These are phyloP conservation scores for Wickerhamiella siamensis DNA, from an alignment of 805 yeast species.

Conservation along the genomic window DNA sequence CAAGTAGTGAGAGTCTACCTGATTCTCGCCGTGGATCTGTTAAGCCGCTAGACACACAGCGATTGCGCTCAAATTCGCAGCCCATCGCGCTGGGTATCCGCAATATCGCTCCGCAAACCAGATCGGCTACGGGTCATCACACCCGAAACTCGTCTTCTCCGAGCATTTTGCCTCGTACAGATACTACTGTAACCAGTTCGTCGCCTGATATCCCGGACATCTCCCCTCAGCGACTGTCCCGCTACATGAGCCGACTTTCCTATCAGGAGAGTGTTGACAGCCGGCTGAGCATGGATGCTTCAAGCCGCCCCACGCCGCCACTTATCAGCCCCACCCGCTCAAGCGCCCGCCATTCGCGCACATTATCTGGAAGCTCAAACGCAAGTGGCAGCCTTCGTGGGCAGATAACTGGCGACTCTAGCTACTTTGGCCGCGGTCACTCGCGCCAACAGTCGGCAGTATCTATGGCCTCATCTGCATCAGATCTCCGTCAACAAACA, in stretches of 20 bases:
- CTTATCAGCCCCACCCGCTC: not conserved
- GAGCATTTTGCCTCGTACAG: too few species aligned
- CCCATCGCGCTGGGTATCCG: too few species aligned
- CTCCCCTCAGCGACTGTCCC: not conserved
- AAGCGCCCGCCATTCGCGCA: not conserved
- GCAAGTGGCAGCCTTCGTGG: too few species aligned
- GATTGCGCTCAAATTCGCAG: too few species aligned
- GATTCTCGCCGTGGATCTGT: too few species aligned
- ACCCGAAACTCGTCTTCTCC: too few species aligned
- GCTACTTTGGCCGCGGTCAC: not conserved
- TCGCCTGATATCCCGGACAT: not conserved
- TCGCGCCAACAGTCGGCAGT: not conserved
- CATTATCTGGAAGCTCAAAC: not conserved
- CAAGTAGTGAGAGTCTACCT: too few species aligned
- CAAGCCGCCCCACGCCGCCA: not conserved
- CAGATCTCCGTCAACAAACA: not conserved
- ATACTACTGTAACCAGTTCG: too few species aligned
- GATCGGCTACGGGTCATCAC: too few species aligned
- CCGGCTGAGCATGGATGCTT: not conserved
- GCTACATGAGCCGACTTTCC: not conserved
- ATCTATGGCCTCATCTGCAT: not conserved
- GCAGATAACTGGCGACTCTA: too few species aligned
- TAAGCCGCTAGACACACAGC: too few species aligned
- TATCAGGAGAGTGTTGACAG: not conserved
- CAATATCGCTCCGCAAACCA: too few species aligned